Evolutionary conservation across 163 green algal species (phyloP), one percentile per base, ranked within the genome.

Genomic region (Prototheca cutis): DNA sequence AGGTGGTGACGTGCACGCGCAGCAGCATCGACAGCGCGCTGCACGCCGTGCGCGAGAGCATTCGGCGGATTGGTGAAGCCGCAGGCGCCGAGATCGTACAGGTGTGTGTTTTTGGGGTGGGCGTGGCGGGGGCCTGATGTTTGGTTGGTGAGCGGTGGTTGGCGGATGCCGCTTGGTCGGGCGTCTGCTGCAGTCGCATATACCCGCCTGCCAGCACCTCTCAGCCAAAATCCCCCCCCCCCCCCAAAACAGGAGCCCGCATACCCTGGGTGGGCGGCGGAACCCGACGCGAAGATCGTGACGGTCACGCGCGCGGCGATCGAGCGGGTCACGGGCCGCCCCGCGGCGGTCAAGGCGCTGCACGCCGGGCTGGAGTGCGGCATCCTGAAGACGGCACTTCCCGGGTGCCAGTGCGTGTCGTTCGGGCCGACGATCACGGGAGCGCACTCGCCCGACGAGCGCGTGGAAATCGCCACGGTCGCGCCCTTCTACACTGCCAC

Each of bases 281-380:
- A 87, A 55, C 74, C 73, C 0, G 10, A 63, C 45, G 82, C 73
- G 5, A 5, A 45, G 8, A 62, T 90, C 8, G 62, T 89, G 6
- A 51, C 76, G 68, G 63, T 84, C 17, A 69, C 68, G 1, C 21
- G 40, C n/a, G 33, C 66, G 3, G 55, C 61, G 3, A 68, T 78
- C 19, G 42, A 34, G 15, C 29, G 6, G 3, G 48, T 73, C 17
- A 67, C 61, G 23, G 65, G 61, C 19, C 45, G 25, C 13, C 13
- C 32, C 1, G 57, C 61, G 2, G 57, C 51, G 32, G 33, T 74
- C 25, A 71, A 72, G 53, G 65, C 65, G 40, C 71, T 78, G 32
- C 72, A 77, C 59, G 73, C 70, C 4, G 79, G 86, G 1, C 73
- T 94, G 40, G 86, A 94, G 68, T 94, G 86, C 63, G 86, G 86